A percentile compares a stretch with the other conserved stretches of the same genome.
These are phyloP conservation scores for Trichocomaceae sp. DNA, from an alignment of 2,329 filamentous ascomycete genomes.

Conservation along the genomic window DNA sequence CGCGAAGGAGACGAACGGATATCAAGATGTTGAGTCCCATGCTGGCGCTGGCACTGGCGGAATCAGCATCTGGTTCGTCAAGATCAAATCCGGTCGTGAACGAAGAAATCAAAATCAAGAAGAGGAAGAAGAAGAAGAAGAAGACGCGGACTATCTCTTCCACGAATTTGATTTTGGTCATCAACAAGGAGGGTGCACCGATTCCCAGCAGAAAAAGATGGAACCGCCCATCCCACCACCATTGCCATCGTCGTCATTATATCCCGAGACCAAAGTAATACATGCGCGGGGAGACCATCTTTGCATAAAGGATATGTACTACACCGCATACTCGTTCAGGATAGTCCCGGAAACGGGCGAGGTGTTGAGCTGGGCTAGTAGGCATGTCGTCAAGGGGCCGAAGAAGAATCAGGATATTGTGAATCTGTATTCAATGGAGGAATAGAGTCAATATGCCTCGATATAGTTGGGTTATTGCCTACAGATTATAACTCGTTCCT, in stretches of 20 bases:
- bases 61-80: slow-evolving; percentile 43
- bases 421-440: slow-evolving; percentile 28
- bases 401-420: slow-evolving; percentile 42
- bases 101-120: too few relatives aligned
- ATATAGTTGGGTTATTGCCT: background rate
- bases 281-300: slow-evolving; percentile 38
- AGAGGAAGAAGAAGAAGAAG: slow-evolving; percentile 14
- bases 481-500: too few relatives aligned
- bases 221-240: slow-evolving; percentile 17
- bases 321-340: slow-evolving; percentile 39
- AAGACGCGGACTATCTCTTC: slow-evolving; percentile 39
- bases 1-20: background rate
- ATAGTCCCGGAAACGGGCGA: slow-evolving; percentile 25
- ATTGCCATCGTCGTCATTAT: background rate
- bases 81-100: slow-evolving; percentile 21
- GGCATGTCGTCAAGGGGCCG: slow-evolving; percentile 40
- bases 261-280: slow-evolving; percentile 24
- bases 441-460: background rate
- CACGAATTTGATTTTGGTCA: slow-evolving; percentile 35
- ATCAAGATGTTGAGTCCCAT: background rate
- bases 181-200: background rate
- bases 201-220: slow-evolving; percentile 8
- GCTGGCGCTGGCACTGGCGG: slow-evolving; percentile 7
- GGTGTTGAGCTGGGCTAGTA: slow-evolving; percentile 37
- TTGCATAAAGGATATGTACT: slow-evolving; percentile 43